Conservation (phyloP, 2,329 filamentous ascomycete species). For the Trichoderma citrinoviride region DNA sequence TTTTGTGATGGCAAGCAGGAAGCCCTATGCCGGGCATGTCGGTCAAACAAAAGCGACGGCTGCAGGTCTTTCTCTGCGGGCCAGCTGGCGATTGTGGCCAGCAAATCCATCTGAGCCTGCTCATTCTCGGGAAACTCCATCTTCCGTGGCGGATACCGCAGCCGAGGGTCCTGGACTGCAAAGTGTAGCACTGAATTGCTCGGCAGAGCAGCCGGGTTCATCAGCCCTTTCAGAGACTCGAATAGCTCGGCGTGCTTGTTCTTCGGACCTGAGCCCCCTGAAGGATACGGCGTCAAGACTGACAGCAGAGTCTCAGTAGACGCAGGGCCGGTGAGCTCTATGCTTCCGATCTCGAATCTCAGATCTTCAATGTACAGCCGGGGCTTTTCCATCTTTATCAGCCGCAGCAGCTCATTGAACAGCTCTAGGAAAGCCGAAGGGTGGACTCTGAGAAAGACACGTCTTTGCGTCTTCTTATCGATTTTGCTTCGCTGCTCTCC, state of each 20-base stretch:
- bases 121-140: conserved; percentile 43
- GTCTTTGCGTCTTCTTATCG: conserved; percentile 34
- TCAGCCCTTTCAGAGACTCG: conserved; percentile 53
- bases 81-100: conserved; percentile 65
- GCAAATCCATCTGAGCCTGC: conserved; percentile 42
- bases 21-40: conserved; percentile 62
- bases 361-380: conserved; percentile 64
- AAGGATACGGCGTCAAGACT: conserved; percentile 57
- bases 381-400: conserved; percentile 60
- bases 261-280: conserved; percentile 28
- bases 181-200: conserved; percentile 69
- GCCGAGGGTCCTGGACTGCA: conserved; percentile 72
- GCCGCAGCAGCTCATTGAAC: conserved; percentile 60
- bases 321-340: conserved; percentile 62
- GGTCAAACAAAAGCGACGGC: conserved; percentile 63
- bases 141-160: conserved; percentile 69
- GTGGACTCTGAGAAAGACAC: conserved; percentile 72
- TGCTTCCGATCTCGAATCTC: conserved; percentile 63
- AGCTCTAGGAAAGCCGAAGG: conserved; percentile 73
- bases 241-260: conserved; percentile 49
- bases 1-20: conserved; percentile 71
- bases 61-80: conserved; percentile 54
- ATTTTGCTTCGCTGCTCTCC: conserved; percentile 14
- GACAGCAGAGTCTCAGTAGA: conserved; percentile 75
- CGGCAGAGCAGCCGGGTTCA: conserved; percentile 69